phyloP scores from a whole-genome alignment of 2,329 filamentous ascomycete genomes.

The Curvularia sp. region DNA sequence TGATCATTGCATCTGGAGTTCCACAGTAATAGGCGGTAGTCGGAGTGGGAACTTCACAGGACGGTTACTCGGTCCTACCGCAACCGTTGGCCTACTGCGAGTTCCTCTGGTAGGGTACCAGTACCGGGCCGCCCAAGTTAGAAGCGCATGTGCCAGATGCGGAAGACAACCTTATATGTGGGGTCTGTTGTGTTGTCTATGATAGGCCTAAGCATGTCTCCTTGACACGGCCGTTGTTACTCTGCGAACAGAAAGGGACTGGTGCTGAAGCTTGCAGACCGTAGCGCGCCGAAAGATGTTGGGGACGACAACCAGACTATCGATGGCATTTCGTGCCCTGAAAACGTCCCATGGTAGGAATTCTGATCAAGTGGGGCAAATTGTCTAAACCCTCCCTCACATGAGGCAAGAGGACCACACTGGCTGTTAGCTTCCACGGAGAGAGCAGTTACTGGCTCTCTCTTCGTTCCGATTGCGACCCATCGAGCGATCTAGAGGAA shows the following conservation, averaged over 20 bases:
- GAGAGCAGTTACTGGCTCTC: conserved; percentile 5
- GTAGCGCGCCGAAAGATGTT: conserved; percentile 1
- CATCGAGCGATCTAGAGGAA: background rate
- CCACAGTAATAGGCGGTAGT: conserved; percentile 6
- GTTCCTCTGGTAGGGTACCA: conserved; percentile 27
- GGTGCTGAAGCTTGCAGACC: conserved; percentile 7
- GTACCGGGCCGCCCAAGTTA: conserved; percentile 4
- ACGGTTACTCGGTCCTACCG: conserved; percentile 15
- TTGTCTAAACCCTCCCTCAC: conserved; percentile 21
- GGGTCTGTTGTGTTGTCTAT: background rate
- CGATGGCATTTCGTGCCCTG: conserved; percentile 28
- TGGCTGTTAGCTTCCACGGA: conserved; percentile 16
- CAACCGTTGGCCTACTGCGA: conserved; percentile 29
- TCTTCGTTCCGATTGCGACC: background rate
- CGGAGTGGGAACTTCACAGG: conserved; percentile 4
- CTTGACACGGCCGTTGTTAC: conserved; percentile 6
- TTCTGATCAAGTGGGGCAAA: conserved; percentile 30
- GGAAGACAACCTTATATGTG: background rate
- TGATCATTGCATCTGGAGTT: conserved; percentile 12
- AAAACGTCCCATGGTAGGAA: conserved; percentile 29
- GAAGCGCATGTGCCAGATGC: background rate
- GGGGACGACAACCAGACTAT: conserved; percentile 15
- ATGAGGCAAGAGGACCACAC: conserved; percentile 13
- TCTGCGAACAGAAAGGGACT: conserved; percentile 6
- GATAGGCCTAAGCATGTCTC: background rate